Base-by-base conservation (phyloP, 345 rosid species). In the Xanthoceras sorbifolium region DNA sequence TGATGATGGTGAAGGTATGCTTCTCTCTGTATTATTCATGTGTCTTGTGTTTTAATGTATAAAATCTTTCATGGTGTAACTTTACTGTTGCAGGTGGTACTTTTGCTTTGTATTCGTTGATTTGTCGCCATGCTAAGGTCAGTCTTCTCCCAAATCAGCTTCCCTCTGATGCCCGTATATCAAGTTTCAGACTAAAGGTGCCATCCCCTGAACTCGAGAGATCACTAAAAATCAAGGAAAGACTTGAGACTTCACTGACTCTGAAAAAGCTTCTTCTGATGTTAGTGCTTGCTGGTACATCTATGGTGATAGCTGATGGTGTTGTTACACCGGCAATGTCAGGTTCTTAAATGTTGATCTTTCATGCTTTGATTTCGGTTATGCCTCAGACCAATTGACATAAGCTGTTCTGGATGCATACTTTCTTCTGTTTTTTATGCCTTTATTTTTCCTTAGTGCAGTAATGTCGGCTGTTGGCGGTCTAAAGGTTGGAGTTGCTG, bases 271-370 rank as follows among this genome's bases (percentile, higher is more conserved):
- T 93, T 82, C 94, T 94, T 69, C 89, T 97, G 82, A 85, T 87
- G 67, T 78, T 97, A 76, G 98, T 97, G 69, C 98, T 94, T 86
- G 98, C 92, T 67, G 97, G 99, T 78, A 97, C 99, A 76, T 83
- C 98, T 72, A 92, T 97, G 99, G 94, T 97, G 77, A 91, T 97
- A 77, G 99, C 97, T 25, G 97, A 94, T 90, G 99, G 97, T 67
- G 97, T 88, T 85, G 88, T 97, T 69, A 97, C 99, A 12, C 98
- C 98, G 50, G 98, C 97, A 78, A 91, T 97, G 99, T 94, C 99
- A 94, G 99, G 99, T 97, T 87, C 69, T 81, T 36, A 60, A 68
- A 66, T 67, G 59, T 28, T 71, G n/a, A 61, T 26, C 54, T 60
- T 80, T 74, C 74, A 26, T 62, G 38, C 52, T 42, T 60, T 68